These are phyloP conservation scores for Diplocarpon mali DNA, from an alignment of 2,329 filamentous ascomycete genomes.

Conservation along the genomic window DNA sequence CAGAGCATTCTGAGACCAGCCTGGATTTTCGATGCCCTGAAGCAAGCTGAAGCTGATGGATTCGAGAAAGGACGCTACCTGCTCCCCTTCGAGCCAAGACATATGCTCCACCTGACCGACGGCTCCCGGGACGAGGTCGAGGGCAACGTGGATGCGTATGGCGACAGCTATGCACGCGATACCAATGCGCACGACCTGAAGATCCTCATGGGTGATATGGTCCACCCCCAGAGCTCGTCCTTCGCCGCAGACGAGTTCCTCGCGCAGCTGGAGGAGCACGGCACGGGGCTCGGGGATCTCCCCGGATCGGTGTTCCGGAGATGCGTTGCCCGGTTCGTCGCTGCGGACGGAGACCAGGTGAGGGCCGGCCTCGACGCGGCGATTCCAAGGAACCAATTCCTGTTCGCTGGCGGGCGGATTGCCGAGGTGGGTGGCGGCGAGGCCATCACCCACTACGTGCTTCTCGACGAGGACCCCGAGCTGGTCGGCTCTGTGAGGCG, in stretches of 20 bases:
- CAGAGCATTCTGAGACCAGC: slow-evolving; percentile 64
- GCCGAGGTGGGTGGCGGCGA: slow-evolving; percentile 38
- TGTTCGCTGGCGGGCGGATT: slow-evolving; percentile 58
- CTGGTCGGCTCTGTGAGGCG: slow-evolving; percentile 36
- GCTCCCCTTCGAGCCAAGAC: slow-evolving; percentile 48
- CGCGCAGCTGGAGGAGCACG: slow-evolving; percentile 43
- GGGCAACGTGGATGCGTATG: slow-evolving; percentile 60
- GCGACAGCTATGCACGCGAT: slow-evolving; percentile 75
- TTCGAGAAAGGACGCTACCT: slow-evolving; percentile 41
- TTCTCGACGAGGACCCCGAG: slow-evolving; percentile 36
- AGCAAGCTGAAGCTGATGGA: slow-evolving; percentile 38
- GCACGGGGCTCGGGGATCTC: slow-evolving; percentile 39
- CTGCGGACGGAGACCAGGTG: slow-evolving; percentile 26
- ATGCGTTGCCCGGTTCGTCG: slow-evolving; percentile 31
- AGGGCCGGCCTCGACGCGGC: slow-evolving; percentile 26
- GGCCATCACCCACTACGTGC: slow-evolving; percentile 61
- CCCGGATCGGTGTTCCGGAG: slow-evolving; percentile 41
- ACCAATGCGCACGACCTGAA: slow-evolving; percentile 52
- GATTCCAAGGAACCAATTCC: slow-evolving; percentile 45
- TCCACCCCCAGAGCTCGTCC: slow-evolving; percentile 31
- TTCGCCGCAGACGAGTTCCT: slow-evolving; percentile 40
- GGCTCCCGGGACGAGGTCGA: slow-evolving; percentile 42
- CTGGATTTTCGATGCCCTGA: slow-evolving; percentile 68
- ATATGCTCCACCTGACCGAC: slow-evolving; percentile 61
- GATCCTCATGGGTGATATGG: slow-evolving; percentile 37